Evolutionary conservation across 345 rosid genomes (phyloP), one percentile per base, ranked within the genome.

Genomic region (Melaleuca quinquenervia): DNA sequence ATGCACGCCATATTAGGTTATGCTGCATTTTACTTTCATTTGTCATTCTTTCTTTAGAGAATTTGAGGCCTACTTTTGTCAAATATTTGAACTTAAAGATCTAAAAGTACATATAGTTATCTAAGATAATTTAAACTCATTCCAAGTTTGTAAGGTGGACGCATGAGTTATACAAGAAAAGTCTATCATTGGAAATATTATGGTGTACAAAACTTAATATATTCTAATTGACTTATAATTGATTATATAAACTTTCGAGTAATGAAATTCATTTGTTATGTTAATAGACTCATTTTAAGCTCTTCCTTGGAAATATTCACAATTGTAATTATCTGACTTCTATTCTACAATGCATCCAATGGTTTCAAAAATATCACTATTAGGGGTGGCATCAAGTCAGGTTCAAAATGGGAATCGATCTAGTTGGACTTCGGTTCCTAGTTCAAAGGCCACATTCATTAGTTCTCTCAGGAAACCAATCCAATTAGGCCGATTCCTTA

Each of bases 171-270:
- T 41, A 41, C 41, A 41, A 41, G 41, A 41, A 41, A 41, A 41
- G 41, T 41, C 41, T 41, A 41, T 41, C 41, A 41, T 41, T 41
- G 41, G 41, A 41, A 41, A 41, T 41, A 70, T 64, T 64, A 0
- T 1, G 3, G 11, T 32, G 45, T 16, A 12, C 11, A 3, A 2
- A 0, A 0, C 1, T 29, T 15, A 64, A 7, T 15, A 29, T 64
- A 3, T 64, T 16, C 3, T 16, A 20, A 53, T 21, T 53, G 26
- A 7, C 5, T 21, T 53, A 21, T 53, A 6, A 53, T 8, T 53
- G 5, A 52, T 41, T 41, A 41, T 41, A 41, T 41, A 41, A 41
- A 52, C 21, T 53, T 53, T 53, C 20, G 24, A 20, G 56, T 53
- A 20, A 53, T 20, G 24, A 53, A 4, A 41, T 41, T 41, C 41